Base-by-base conservation (phyloP, 768 basidiomycete genomes). In the Leucosporidium scottii region DNA sequence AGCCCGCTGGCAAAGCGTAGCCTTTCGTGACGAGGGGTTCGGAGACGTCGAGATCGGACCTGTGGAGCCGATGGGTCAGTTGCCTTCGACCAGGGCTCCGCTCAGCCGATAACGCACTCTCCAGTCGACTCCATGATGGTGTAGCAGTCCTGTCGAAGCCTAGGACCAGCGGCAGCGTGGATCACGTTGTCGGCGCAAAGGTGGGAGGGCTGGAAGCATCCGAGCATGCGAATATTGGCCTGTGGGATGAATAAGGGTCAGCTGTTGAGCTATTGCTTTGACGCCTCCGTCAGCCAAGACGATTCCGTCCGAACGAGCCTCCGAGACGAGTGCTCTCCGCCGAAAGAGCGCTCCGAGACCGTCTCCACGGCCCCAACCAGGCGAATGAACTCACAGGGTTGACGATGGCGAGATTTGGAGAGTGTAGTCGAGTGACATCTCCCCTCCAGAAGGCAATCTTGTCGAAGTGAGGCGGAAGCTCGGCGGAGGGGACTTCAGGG, bases 171-270 rank as follows among this genome's bases (percentile, higher is more conserved):
- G 0, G 63, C 63, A 9, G 63, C 63, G 34, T 64, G 63, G 20
- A 64, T 48, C 27, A 58, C 58, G 50, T 65, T 59, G 50, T 65
- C 64, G 25, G 39, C 64, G 58, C 64, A 65, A 2, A 39, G 27
- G 27, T 65, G 64, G 17, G 31, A 30, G 1, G 64, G 64, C 50
- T 59, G 50, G 50, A 65, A 65, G 49, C 64, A 65, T 8, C 64
- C 64, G 21, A 65, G 58, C 49, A 65, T 51, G 13, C 34, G 31
- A n/a, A 36, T 44, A 27, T 65, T 65, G 18, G 57, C 39, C 39
- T 44, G 34, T 44, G 3, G 39, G 39, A 44, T 8, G 34, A n/a
- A n/a, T n/a, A n/a, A n/a, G n/a, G n/a, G n/a, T n/a, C n/a, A n/a
- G n/a, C n/a, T n/a, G n/a, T n/a, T n/a, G n/a, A n/a, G n/a, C n/a